These are phyloP conservation scores for Gautieria morchelliformis DNA, from an alignment of 768 basidiomycete species.

Conservation along the genomic window DNA sequence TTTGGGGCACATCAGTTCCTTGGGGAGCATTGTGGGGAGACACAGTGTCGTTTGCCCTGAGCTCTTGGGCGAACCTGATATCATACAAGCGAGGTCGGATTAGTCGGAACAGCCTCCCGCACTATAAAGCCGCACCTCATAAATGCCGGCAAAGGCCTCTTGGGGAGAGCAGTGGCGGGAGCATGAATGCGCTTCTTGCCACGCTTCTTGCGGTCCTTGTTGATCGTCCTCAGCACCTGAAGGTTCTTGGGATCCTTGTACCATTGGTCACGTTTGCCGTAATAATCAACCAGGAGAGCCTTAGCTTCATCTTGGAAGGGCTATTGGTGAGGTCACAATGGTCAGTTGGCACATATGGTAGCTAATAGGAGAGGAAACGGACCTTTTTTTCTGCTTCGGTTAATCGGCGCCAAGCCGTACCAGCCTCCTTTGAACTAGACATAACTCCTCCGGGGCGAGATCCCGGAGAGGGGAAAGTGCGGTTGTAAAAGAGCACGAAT, in stretches of 20 bases:
- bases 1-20: background rate
- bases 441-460: background rate
- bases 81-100: background rate
- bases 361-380: background rate
- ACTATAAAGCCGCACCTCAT: background rate
- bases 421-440: background rate
- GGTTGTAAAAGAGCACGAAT: background rate
- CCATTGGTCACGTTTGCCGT: conserved; percentile 1
- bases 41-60: background rate
- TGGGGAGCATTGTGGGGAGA: background rate
- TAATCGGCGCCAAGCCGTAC: background rate
- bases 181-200: conserved; percentile 4
- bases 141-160: conserved; percentile 1
- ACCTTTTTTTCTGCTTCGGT: conserved; percentile 3
- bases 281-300: background rate
- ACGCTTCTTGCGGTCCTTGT: conserved; percentile 7
- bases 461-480: background rate
- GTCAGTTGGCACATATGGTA: background rate
- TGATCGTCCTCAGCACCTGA: background rate
- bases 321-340: background rate
- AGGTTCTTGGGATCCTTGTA: conserved; percentile 5
- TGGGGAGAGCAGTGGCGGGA: background rate
- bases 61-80: background rate
- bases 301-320: background rate
- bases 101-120: background rate